Evolutionary conservation across 2,329 filamentous ascomycete species (phyloP).

Genomic region (Colletotrichum truncatum): DNA sequence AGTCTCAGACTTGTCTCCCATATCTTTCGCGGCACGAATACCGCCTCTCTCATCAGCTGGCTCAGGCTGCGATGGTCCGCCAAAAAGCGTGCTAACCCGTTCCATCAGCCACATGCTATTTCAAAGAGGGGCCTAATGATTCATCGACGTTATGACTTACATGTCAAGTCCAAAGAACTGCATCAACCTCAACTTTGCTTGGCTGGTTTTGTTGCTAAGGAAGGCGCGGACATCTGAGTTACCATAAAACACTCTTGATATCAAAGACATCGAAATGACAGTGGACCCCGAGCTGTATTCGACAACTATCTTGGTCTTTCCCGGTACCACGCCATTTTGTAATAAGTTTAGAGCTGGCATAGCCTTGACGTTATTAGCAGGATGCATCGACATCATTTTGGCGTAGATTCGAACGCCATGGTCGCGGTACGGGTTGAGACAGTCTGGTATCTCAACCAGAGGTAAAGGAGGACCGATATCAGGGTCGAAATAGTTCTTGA

Average conservation of each 20-base stretch:
- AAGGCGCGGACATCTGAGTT: conserved; percentile 62
- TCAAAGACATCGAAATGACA: conserved; percentile 67
- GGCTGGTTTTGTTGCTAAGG: conserved; percentile 66
- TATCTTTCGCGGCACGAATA: conserved; percentile 55
- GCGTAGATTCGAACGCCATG: conserved; percentile 71
- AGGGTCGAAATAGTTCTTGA: conserved; percentile 68
- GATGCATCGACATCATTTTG: conserved; percentile 73
- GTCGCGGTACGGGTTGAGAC: conserved; percentile 63
- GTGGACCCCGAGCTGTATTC: conserved; percentile 72
- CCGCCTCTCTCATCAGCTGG: conserved; percentile 61
- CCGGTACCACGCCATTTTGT: conserved; percentile 47
- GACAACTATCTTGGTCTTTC: conserved; percentile 60
- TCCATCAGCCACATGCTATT: neutral
- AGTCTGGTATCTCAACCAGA: conserved; percentile 67
- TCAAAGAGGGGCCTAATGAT: neutral
- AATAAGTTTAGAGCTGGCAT: conserved; percentile 67
- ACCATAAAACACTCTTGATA: conserved; percentile 59
- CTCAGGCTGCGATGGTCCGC: conserved; percentile 67
- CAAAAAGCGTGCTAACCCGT: conserved; percentile 57
- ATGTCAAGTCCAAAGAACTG: conserved; percentile 68
- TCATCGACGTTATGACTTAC: conserved; percentile 37
- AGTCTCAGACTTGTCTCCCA: conserved; percentile 50
- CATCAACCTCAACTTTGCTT: conserved; percentile 62
- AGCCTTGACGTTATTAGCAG: conserved; percentile 72
- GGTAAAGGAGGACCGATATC: conserved; percentile 66